Evolutionary conservation across 306 rosid species (phyloP).

Genomic region (Gastrolobium bilobum): DNA sequence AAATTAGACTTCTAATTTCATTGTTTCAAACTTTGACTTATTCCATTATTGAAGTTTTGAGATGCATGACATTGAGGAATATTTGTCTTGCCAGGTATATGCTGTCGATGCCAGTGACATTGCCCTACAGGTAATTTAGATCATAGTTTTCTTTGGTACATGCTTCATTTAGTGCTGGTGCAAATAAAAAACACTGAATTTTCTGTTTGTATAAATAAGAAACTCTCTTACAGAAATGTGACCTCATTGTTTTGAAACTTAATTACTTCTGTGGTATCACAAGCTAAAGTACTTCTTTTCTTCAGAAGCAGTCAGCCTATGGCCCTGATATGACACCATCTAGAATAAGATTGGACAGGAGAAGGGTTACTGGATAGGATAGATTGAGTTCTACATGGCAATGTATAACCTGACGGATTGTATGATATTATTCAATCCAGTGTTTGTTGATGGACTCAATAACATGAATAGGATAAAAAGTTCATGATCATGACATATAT

Average conservation of each 20-base stretch:
- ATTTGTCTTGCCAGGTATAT: slow-evolving; percentile 75
- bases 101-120: slow-evolving; percentile 99
- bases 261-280: not conserved
- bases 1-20: slow-evolving; percentile 27
- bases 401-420: not conserved
- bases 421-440: not conserved
- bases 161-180: slow-evolving; percentile 3
- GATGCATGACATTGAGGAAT: slow-evolving; percentile 42
- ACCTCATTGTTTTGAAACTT: not conserved
- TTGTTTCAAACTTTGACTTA: slow-evolving; percentile 23
- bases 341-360: slow-evolving; percentile 6
- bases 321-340: not conserved
- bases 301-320: not conserved
- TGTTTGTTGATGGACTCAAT: not conserved
- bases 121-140: slow-evolving; percentile 85
- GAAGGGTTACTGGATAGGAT: not conserved
- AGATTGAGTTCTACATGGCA: not conserved
- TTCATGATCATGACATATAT: not conserved
- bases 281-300: not conserved
- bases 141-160: slow-evolving; percentile 26
- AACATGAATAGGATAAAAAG: not conserved
- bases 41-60: slow-evolving; percentile 36
- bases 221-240: not conserved
- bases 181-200: not conserved
- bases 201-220: slow-evolving; percentile 16